Evolutionary conservation across 371 early-diverging fungal species (phyloP), one percentile per base, ranked within the genome.

Genomic region (Apophysomyces elegans): DNA sequence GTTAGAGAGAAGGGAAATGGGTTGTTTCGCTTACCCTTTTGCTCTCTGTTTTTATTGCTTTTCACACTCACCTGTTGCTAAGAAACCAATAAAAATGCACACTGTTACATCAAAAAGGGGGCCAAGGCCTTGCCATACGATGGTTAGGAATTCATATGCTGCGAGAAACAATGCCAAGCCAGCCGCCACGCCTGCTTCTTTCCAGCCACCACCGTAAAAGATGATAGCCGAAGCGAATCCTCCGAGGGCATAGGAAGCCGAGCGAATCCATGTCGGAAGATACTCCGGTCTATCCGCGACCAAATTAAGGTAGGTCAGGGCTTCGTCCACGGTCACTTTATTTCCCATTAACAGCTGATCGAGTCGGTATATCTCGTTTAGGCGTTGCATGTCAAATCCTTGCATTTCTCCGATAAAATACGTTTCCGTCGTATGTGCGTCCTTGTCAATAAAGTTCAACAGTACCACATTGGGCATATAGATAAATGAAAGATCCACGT

Each of bases 361-460:
- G n/a, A 76, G 65, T 7, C 85, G 76, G 46, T 80, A 80, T 13
- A 82, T 70, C 54, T 76, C 75, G 57, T 82, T 80, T 2, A 83
- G 78, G 32, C 75, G 74, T 65, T 78, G 64, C 87, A 88, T 84
- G 56, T 88, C 83, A 73, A 83, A 86, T 36, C 86, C 86, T 37
- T 72, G 77, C 5, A 69, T 63, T 36, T 74, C 74, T 4, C 80
- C 75, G 45, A 89, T 61, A 13, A 88, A 77, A 44, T 86, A 86
- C 1, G 89, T 89, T 57, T 89, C 89, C 12, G 84, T 85, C 2
- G 88, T 83, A 39, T 88, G 84, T 2, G 87, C 86, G 36, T 84
- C 87, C n/a, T 79, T 75, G 67, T 88, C 86, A 43, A 76, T 78
- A 62, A 89, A 89, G 12, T 81, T 79, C 44, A 89, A 83, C 56